Evolutionary conservation across 345 rosid species (phyloP), one percentile per base, ranked within the genome.

Genomic region (Rhizophora mangle): DNA sequence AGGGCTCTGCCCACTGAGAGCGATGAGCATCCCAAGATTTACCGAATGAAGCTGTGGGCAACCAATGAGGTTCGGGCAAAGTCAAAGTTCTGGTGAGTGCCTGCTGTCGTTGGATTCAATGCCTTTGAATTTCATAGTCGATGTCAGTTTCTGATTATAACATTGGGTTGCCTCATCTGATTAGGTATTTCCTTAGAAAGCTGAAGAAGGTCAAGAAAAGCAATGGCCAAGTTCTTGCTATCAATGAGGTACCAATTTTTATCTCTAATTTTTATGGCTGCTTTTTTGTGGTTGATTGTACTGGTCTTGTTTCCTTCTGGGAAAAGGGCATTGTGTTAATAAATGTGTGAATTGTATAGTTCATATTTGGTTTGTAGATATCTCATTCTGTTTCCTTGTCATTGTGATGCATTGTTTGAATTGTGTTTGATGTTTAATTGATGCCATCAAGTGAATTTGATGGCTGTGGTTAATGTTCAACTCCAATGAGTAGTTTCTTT

Each of bases 21-120:
- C 4, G 89, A 87, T 78, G 87, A 68, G 53, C 88, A 85, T 1
- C 90, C 87, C 0, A 84, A 84, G 80, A 84, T 82, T 51, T 86
- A 82, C 66, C 60, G 86, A 60, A 81, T 84, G 90, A 86, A 84
- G 74, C 79, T 84, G 0, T 87, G 91, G 89, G 91, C 89, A 5
- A 85, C 89, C 21, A 87, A 87, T 68, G 89, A 85, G 77, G 88
- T 86, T 62, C 82, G 85, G 30, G 86, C 86, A 43, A 84, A 79
- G 67, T 86, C 88, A 64, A 86, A 84, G 76, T 86, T 86, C 81
- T 86, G 90, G 88, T 86, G 57, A 61, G 85, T 71, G 5, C 27
- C 10, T 9, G 29, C 0, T 11, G 6, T 22, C 10, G 30, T 10
- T n/a, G 58, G 5, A 55, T 16, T 15, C 22, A 55, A 22, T 55